Evolutionary conservation across 495 filamentous ascomycete genomes (phyloP).

Genomic region (Hypoxylon rickii): DNA sequence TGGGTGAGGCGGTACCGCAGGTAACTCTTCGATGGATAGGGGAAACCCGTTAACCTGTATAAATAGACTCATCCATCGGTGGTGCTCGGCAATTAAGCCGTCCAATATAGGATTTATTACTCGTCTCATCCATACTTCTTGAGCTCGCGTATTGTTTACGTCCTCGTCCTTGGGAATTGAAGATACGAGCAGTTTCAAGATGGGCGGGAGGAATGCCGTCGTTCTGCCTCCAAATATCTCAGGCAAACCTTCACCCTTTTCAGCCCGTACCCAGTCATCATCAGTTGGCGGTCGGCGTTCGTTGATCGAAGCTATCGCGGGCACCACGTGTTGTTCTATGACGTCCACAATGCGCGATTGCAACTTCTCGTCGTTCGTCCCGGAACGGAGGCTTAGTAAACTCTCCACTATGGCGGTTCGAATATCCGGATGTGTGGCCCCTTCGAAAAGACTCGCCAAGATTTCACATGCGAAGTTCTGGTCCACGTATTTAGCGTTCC

Average conservation of each 20-base stretch:
- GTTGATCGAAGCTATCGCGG: constrained; percentile 41
- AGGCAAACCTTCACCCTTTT: constrained; percentile 1
- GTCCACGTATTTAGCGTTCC: constrained; percentile 40
- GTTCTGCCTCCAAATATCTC: neutral
- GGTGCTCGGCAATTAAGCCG: constrained; percentile 27
- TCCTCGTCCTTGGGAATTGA: neutral
- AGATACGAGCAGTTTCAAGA: constrained; percentile 3
- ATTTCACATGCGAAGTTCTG: constrained; percentile 31
- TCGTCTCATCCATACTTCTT: constrained; percentile 9
- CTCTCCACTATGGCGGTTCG: constrained; percentile 38
- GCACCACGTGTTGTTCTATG: constrained; percentile 36
- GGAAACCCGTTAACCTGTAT: constrained; percentile 23
- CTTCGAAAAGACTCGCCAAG: constrained; percentile 35
- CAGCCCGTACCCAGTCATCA: constrained; percentile 39
- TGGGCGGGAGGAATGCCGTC: constrained; percentile 2
- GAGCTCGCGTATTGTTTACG: neutral
- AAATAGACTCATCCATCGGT: constrained; percentile 39
- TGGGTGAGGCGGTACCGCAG: constrained; percentile 21
- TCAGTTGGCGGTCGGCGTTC: constrained; percentile 35
- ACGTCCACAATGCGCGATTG: constrained; percentile 23
- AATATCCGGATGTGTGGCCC: constrained; percentile 42
- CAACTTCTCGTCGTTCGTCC: constrained; percentile 6
- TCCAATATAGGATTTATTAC: constrained; percentile 26
- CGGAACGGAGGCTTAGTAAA: constrained; percentile 34
- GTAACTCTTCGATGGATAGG: constrained; percentile 24